Evolutionary conservation across 78 protist species (phyloP).

Genomic region (Polysphondylium violaceum): DNA sequence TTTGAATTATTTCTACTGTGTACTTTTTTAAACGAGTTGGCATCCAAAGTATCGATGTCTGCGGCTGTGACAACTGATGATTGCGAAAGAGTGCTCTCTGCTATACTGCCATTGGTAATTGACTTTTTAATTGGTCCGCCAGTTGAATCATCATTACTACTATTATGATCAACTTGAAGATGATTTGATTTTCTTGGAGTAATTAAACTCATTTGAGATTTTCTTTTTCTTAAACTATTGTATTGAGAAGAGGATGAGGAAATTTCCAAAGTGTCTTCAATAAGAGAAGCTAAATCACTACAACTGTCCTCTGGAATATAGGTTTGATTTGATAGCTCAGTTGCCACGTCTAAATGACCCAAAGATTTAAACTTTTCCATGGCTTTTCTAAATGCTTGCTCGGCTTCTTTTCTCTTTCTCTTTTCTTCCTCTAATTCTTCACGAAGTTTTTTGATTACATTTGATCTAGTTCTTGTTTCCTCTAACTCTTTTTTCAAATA

Average conservation of each 20-base stretch:
- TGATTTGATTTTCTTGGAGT: neutral
- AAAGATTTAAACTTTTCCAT: slow-evolving; percentile 17
- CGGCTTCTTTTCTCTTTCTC: slow-evolving; percentile 2
- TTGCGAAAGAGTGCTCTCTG: neutral
- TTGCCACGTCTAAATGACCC: neutral
- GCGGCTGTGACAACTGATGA: neutral
- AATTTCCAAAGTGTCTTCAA: slow-evolving; percentile 35
- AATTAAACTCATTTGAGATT: neutral
- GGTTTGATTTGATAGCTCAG: neutral
- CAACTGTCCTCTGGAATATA: neutral
- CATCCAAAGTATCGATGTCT: neutral
- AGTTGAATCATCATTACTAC: neutral
- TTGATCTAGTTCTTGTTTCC: neutral
- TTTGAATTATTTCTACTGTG: neutral
- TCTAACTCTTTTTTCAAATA: slow-evolving; percentile 34
- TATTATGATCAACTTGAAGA: neutral
- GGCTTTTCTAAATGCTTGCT: neutral
- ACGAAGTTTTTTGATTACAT: slow-evolving; percentile 3
- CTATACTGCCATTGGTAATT: slow-evolving; percentile 6
- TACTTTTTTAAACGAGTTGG: neutral
- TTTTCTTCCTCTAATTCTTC: slow-evolving; percentile 34
- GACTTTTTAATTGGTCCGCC: neutral
- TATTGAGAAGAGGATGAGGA: slow-evolving; percentile 5
- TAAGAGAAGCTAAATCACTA: neutral
- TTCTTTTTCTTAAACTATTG: neutral